Evolutionary conservation across 2,329 filamentous ascomycete species (phyloP).

Genomic region (Bipolaris sorokiniana): DNA sequence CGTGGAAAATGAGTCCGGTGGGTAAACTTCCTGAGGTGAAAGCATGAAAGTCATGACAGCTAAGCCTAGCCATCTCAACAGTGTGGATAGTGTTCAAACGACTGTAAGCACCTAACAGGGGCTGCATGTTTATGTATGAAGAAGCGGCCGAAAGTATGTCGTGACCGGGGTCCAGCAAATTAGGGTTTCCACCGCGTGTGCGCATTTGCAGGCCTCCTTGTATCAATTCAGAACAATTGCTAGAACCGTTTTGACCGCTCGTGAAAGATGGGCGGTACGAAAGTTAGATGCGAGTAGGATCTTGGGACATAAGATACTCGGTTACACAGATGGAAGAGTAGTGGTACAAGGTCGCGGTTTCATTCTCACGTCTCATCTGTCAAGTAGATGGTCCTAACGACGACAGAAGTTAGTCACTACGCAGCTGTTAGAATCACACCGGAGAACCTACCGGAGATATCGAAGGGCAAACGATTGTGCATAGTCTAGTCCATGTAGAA

Average conservation of each 20-base stretch:
- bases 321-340: conserved; percentile 17
- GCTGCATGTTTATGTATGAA: not conserved
- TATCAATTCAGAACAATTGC: conserved; percentile 25
- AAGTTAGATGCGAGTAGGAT: conserved; percentile 8
- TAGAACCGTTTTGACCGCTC: conserved; percentile 11
- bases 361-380: conserved; percentile 17
- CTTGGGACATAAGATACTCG: conserved; percentile 7
- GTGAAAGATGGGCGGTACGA: conserved; percentile 6
- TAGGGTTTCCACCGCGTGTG: conserved; percentile 1
- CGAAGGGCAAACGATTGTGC: conserved; percentile 15
- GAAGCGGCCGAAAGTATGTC: not conserved
- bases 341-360: conserved; percentile 24
- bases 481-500: conserved; percentile 87
- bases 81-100: not conserved
- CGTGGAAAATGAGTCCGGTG: not conserved
- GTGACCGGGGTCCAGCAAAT: not conserved
- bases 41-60: not conserved
- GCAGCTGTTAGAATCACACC: not conserved
- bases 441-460: conserved; percentile 32
- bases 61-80: not conserved
- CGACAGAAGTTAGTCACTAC: conserved; percentile 9
- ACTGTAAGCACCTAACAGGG: not conserved
- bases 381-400: conserved; percentile 13
- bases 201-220: conserved; percentile 11
- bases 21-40: not conserved